Evolutionary conservation across 495 filamentous ascomycete species (phyloP).

Genomic region (Penicillium salamii): DNA sequence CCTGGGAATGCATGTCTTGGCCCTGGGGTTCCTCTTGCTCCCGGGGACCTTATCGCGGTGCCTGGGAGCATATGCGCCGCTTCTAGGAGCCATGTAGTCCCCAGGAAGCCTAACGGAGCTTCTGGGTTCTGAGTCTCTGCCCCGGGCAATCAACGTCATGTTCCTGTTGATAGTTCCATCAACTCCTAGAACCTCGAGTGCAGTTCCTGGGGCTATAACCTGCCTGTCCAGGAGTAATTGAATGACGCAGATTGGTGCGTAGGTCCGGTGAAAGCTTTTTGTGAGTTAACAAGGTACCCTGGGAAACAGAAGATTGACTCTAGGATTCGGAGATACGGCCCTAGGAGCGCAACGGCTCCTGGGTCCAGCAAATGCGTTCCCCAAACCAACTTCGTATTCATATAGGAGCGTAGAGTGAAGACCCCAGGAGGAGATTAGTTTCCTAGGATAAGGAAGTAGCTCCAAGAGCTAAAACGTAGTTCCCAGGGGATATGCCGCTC

Average conservation of each 20-base stretch:
- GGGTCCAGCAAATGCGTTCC: neutral
- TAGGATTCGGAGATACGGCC: neutral
- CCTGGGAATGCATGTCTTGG: neutral
- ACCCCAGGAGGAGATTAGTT: neutral
- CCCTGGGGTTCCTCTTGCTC: neutral
- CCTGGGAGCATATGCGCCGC: neutral
- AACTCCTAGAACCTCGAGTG: neutral
- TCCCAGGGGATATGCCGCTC: neutral
- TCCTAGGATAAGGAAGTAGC: neutral
- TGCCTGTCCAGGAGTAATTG: neutral
- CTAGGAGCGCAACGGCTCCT: neutral
- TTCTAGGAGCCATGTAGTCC: neutral
- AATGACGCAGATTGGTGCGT: neutral
- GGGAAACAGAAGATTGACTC: neutral
- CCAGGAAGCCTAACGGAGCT: neutral
- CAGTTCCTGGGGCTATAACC: neutral
- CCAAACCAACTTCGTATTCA: neutral
- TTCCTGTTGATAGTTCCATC: neutral
- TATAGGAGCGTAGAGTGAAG: neutral
- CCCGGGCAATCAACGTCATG: neutral
- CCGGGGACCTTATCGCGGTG: neutral
- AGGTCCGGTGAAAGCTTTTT: neutral
- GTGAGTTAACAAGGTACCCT: neutral
- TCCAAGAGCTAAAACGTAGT: neutral
- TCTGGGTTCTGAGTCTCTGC: neutral